Evolutionary conservation across 306 rosid genomes (phyloP).

Genomic region (Arachis stenosperma): DNA sequence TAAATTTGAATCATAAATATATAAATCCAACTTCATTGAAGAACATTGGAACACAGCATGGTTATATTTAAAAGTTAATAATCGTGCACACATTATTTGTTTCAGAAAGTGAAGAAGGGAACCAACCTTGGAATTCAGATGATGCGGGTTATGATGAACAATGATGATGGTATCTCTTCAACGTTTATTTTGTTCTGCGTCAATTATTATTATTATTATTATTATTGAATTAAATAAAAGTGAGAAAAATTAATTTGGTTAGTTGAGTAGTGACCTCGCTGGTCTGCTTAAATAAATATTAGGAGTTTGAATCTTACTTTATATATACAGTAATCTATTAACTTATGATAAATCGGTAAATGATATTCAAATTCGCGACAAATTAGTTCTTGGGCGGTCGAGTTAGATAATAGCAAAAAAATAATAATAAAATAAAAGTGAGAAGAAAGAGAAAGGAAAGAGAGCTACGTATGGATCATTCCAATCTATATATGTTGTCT

Average conservation of each 20-base stretch:
- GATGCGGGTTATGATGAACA: constrained; percentile 36
- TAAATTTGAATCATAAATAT: background rate
- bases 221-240: too few relatives aligned
- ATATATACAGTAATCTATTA: too few relatives aligned
- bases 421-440: constrained; percentile 4
- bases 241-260: too few relatives aligned
- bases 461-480: constrained; percentile 37
- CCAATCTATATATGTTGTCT: constrained; percentile 49
- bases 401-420: too few relatives aligned
- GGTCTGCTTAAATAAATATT: too few relatives aligned
- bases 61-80: background rate
- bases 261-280: too few relatives aligned
- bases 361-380: too few relatives aligned
- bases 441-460: background rate
- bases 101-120: constrained; percentile 37
- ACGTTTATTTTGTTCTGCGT: background rate
- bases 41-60: background rate
- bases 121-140: constrained; percentile 46
- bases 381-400: too few relatives aligned
- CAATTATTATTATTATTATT: background rate
- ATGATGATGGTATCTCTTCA: constrained; percentile 29
- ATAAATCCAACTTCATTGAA: constrained; percentile 31
- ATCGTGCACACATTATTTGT: background rate
- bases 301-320: too few relatives aligned
- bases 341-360: too few relatives aligned